Evolutionary conservation across 2,329 filamentous ascomycete genomes (phyloP), one percentile per base, ranked within the genome.

Genomic region (Talaromyces amestolkiae): DNA sequence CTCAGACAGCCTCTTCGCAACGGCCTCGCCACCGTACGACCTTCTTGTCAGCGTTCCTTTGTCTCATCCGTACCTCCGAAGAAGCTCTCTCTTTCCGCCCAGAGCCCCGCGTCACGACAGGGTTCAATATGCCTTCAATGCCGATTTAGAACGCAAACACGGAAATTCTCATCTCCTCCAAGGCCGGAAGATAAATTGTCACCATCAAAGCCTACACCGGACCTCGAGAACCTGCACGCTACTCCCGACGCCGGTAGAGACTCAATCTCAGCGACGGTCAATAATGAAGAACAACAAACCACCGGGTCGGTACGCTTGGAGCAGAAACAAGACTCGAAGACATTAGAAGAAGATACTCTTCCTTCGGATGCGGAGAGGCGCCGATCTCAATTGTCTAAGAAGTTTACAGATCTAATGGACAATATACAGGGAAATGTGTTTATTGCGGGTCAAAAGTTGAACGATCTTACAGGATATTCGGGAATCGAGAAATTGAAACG

Each of bases 381-480:
- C 61, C 79, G 87, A 75, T 88, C 85, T 69, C 77, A 85, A 58
- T 69, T 86, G 47, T 86, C 83, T 7, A 87, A 87, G 70, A 82
- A 84, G 64, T 87, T 95, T 75, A 87, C 86, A 58, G 78, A 85
- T 65, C 81, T 96, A 75, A 96, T 98, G 91, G 95, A 99, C 80
- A 89, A 91, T 69, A 77, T 97, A 22, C 92, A 98, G 75, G 87
- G 89, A 37, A 93, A 94, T 71, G 85, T 96, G 54, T 90, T 97
- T 69, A 86, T 90, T 61, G 93, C 93, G 3, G 92, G 92, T 1
- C 91, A 95, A 75, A 90, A 91, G 66, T 86, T 99, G 78, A 99
- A 97, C 78, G 92, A 93, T 72, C 87, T 97, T 63, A 99, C 95
- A 2, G 95, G 95, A 69, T 99, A 98, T 82, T 91, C 91, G 1